Base-by-base conservation (phyloP, 1,139 yeast species). In the Debaryomyces fabryi region DNA sequence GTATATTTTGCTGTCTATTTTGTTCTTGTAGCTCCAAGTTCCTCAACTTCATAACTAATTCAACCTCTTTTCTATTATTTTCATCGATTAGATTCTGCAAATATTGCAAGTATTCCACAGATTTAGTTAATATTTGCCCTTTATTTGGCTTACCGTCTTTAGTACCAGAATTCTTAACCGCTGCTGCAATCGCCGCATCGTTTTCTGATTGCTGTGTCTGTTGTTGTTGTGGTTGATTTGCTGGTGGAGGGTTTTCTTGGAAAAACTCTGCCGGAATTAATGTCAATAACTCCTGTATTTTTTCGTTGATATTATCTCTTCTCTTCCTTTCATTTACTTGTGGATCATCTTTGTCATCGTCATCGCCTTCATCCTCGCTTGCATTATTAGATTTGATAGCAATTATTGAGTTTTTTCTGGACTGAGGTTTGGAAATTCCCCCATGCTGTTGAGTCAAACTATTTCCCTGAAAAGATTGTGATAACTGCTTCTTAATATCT, bases 81-180 rank as follows among this genome's bases (percentile, higher is more conserved):
- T 82, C 82, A 59, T 91, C 97, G 52, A 91, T 88, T 50, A 81
- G 76, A 52, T 81, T 81, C 67, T 91, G 97, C 39, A 92, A 70
- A 56, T 74, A 74, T 53, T 83, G 85, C 46, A 92, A 84, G 61
- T 90, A 92, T 57, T 90, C 96, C 3, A 91, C 96, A 0, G 95
- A 82, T 59, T 88, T 86, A 16, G 91, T 81, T 53, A 92, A 72
- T 9, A 92, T 88, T 58, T 91, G 96, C 1, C 97, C 97, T 69
- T 92, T 92, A 62, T 91, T 91, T 1, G 97, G 97, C 57, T 86
- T 86, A 3, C 96, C 96, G 59, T 89, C 96, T 55, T 87, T 88
- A 2, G 91, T 82, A 3, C 91, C 88, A 12, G 85, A 75, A 20
- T 81, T 79, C 56, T 77, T 77, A 44, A 79, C 60, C 0, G 71